Percentiles rank a stretch among this genome's conserved stretches.
Conservation (phyloP, 441 rosid species). For the Corymbia citriodora region DNA sequence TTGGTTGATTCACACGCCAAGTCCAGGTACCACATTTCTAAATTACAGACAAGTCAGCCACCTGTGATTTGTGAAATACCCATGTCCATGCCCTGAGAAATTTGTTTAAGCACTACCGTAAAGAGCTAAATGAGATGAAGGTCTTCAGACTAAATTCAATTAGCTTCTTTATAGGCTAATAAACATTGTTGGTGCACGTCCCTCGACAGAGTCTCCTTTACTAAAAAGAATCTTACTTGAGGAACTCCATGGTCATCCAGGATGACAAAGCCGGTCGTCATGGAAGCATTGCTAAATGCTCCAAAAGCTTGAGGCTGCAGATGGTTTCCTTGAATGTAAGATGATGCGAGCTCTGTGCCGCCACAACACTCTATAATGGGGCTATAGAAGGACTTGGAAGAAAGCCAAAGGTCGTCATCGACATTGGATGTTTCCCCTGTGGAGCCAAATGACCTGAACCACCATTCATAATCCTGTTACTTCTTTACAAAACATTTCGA, state of each 20-base stretch:
- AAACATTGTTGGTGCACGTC: not conserved
- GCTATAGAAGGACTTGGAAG: slow-evolving; percentile 68
- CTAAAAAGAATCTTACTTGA: slow-evolving; percentile 28
- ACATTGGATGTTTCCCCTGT: slow-evolving; percentile 84
- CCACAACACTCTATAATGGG: slow-evolving; percentile 87
- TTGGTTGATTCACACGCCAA: not conserved
- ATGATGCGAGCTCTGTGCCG: slow-evolving; percentile 81
- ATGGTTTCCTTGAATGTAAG: slow-evolving; percentile 57
- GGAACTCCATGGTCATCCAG: slow-evolving; percentile 63
- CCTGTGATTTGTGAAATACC: not conserved
- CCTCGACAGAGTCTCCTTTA: not conserved
- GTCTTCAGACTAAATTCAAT: not conserved
- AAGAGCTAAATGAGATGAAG: not conserved
- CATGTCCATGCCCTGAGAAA: not conserved
- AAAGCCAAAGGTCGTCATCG: slow-evolving; percentile 93
- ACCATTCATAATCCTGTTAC: not conserved
- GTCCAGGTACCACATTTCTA: not conserved
- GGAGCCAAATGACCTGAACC: slow-evolving; percentile 47
- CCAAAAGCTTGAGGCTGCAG: slow-evolving; percentile 91
- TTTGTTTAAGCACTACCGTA: not conserved
- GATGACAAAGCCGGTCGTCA: slow-evolving; percentile 73
- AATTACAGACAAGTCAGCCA: not conserved
- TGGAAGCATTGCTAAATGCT: slow-evolving; percentile 63
- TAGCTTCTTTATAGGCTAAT: not conserved
- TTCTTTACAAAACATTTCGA: not conserved